Evolutionary conservation across 2,329 filamentous ascomycete genomes (phyloP), one percentile per base, ranked within the genome.

Genomic region (Amauroascus verrucosus): DNA sequence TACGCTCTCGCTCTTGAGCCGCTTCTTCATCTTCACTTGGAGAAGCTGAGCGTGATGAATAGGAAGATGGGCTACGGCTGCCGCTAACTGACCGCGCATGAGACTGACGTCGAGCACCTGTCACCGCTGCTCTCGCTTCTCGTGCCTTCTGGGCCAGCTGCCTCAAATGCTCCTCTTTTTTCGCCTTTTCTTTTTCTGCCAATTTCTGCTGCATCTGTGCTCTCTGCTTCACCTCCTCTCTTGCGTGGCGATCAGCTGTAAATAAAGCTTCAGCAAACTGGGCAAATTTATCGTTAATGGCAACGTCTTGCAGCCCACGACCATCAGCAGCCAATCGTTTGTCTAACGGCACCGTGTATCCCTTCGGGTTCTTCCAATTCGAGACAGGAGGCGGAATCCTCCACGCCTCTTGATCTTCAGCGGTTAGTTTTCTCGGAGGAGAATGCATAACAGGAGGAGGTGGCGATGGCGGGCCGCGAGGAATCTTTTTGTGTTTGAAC

Each of bases 291-390:
- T 98, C 93, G 71, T 95, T 97, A 72, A 98, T 97, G 6, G 88
- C 85, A 40, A 95, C 83, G 66, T 98, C 93, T 68, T 96, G 89
- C 58, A 98, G 68, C 0, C 88, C 88, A 63, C 93, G 80, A 11
- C 93, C 93, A 68, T 97, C 91, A 7, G 93, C 91, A 16, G 93
- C 93, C 61, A 98, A 73, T 65, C 93, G 84, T 75, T 98, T 98
- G 69, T 98, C 93, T 49, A 98, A 71, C 0, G 93, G 88, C 0
- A 98, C 88, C 0, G 93, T 98, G 66, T 95, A 98, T 63, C 93
- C 93, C 74, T 97, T 97, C 0, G 91, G 88, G 68, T 98, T 98
- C 79, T 98, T 98, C 93, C 93, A 98, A 70, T 97, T 97, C 18
- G 88, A 95, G 1, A 98, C 84, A 0, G 91, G 87, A 1, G 91